Evolutionary conservation across 2,329 filamentous ascomycete species (phyloP), one percentile per base, ranked within the genome.

Genomic region (Talaromyces atroroseus): DNA sequence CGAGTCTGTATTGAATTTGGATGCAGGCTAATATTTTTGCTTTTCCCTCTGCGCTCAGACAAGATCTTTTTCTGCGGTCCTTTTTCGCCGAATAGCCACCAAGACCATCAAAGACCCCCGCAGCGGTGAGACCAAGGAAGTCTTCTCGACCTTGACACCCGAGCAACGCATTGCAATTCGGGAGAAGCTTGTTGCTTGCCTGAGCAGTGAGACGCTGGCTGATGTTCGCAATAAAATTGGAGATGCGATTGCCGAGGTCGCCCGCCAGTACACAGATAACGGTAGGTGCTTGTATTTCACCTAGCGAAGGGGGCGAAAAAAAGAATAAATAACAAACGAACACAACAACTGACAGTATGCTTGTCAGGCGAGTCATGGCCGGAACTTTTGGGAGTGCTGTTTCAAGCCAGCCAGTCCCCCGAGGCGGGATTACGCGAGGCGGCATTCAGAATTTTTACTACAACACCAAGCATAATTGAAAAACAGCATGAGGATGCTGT

Each of bases 211-310:
- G 76, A 78, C 82, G 21, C 83, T 88, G 60, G 82, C 85, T 60
- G 79, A 83, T 40, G 89, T 96, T 48, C 83, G 94, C 66, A 94
- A 96, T 77, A 99, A 99, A 75, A 89, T 97, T 69, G 94, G 92
- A 65, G 94, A 99, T 75, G 91, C 92, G n/a, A 89, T 97, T 60
- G 94, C 94, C 23, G 94, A 99, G 75, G 81, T 99, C 59, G 94
- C 92, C 46, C 85, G 94, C 67, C 91, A 99, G 76, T 96, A 96
- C 74, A 88, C 89, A 46, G 94, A 97, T 66, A 90, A 88, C 67
- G 87, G 90, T 95, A 80, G 72, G 86, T 77, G 56, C 36, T 11
- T 32, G 23, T 44, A n/a, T 14, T n/a, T 42, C 46, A 44, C 20
- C 26, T 23, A 16, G 18, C 10, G 18, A 23, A 44, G 40, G 18